Evolutionary conservation across 306 rosid genomes (phyloP), one percentile per base, ranked within the genome.

Genomic region (Vicia faba): DNA sequence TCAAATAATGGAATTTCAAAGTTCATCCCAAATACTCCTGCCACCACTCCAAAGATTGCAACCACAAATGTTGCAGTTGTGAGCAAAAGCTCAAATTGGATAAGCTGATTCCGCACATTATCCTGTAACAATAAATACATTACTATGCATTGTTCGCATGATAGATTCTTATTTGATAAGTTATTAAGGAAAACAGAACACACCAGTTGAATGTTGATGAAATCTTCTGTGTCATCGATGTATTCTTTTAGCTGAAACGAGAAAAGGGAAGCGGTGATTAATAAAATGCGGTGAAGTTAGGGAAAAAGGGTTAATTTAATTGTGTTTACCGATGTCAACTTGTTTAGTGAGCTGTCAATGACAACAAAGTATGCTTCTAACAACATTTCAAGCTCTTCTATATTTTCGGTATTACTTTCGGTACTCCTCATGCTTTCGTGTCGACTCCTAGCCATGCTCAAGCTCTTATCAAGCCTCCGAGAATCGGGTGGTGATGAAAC

Each of bases 311-410:
- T 61, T 51, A 35, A 66, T 33, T 63, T 38, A 68, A 69, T 50
- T 40, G 70, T 50, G 77, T 45, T 48, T 86, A 95, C 99, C 80
- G 99, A 90, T 16, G 97, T 95, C 83, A 90, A 72, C 87, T 95
- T 95, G 76, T 90, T 95, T 18, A 90, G 83, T 48, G 99, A 86
- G 88, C 96, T 95, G 66, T 95, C 99, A 76, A 95, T 95, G 70
- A 90, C 97, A 44, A 95, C 99, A 78, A 95, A 95, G 70, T 95
- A 95, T 63, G 99, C 99, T 84, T 95, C 99, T 67, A 95, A 86
- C 72, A 95, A 79, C 99, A 95, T 90, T 84, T 95, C 99, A 71
- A 95, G 99, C 86, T 95, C 99, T 66, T 95, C 99, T 83, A 95
- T 90, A 72, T 75, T 95, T 75, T 86, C 96, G 14, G 90, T 86